Evolutionary conservation across 192 early-diverging fungal genomes (phyloP), one percentile per base, ranked within the genome.

Genomic region (Coemansia reversa): DNA sequence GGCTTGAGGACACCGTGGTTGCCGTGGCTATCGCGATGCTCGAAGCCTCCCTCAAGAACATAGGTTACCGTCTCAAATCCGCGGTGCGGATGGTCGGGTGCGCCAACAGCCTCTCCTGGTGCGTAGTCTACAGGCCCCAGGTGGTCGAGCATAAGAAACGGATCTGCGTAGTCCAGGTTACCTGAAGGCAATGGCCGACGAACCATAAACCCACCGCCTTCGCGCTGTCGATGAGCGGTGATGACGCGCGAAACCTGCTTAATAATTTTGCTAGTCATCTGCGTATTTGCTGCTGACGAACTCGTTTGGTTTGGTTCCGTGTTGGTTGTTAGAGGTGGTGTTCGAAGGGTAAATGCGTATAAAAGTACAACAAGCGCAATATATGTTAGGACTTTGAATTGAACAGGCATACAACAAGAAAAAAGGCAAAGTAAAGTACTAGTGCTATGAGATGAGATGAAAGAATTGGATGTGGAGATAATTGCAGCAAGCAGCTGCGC

Each of bases 111-210:
- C 64, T 85, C 84, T 51, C 83, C 79, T 1, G 85, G 85, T 11
- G 55, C 76, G 33, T 86, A 86, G 60, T 67, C n/a, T 28, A 65
- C 70, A 1, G 82, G 82, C n/a, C 82, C 82, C 60, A 81, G 62
- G 51, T 83, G 79, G 71, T 97, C 95, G 30, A 95, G 85, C 87
- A 95, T 88, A 32, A 95, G 79, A 81, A 97, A 95, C 5, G 94
- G 94, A 66, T 97, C 94, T 42, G 93, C 84, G 55, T 90, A 87
- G 47, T 87, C 80, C 25, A 91, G 82, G 8, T 77, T 59, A 49
- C 66, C 77, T 0, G 83, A 86, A 18, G 90, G 90, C 28, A 97
- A 88, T 7, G 84, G 82, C 6, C 95, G 85, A 33, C 90, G 89
- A 18, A 97, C 93, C 29, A 79, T 82, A 25, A 92, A 91, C 20